Conservation (phyloP, 1,284 basidiomycete species). For the Tilletia setariae region DNA sequence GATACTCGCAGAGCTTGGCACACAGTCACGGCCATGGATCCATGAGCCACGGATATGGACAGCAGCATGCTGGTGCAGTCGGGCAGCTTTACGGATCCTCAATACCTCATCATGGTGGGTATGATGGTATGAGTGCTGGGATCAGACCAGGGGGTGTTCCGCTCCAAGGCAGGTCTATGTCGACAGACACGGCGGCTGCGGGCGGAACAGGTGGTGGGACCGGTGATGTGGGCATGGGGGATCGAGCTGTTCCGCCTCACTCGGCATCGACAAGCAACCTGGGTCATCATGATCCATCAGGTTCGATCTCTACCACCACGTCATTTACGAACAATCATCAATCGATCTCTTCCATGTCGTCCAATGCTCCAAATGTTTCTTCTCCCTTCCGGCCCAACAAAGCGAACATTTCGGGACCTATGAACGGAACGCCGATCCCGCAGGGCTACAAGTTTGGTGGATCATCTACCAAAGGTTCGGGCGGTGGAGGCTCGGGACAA, state of each 20-base stretch:
- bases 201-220: not conserved
- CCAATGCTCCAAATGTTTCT: not conserved
- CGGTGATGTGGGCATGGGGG: not conserved
- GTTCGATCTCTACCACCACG: not conserved
- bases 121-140: not conserved
- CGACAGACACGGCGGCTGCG: not conserved
- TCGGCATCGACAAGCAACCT: not conserved
- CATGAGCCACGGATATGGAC: constrained; percentile 45
- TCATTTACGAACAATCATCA: not conserved
- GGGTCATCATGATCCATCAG: not conserved
- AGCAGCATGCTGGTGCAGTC: not conserved
- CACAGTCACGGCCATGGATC: too few relatives aligned
- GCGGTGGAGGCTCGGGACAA: not conserved
- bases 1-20: too few relatives aligned
- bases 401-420: constrained; percentile 82
- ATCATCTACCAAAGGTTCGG: not conserved
- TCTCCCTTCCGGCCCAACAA: constrained; percentile 56
- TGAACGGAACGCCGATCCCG: constrained; percentile 79
- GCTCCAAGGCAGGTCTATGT: not conserved
- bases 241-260: not conserved
- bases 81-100: constrained; percentile 65
- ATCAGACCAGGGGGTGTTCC: not conserved
- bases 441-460: constrained; percentile 75
- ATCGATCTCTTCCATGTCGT: not conserved
- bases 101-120: not conserved